Base-by-base conservation (phyloP, 805 yeast species). In the Hanseniaspora lindneri region DNA sequence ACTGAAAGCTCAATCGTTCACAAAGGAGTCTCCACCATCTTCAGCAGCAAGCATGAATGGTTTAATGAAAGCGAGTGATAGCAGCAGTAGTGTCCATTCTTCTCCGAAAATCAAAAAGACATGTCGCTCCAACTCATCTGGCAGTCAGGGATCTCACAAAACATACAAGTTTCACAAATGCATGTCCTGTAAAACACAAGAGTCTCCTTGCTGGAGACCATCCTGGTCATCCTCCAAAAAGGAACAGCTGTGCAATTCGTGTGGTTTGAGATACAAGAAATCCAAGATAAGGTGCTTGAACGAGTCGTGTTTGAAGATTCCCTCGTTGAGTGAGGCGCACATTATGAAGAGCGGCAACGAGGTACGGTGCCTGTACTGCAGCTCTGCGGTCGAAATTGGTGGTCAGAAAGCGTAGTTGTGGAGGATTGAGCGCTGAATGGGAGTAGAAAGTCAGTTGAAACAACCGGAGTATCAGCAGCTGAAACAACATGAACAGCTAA, bases 151-250 rank as follows among this genome's bases (percentile, higher is more conserved):
- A 2, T 24, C 43, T 8, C 49, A 46, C n/a, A 46, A 46, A 27
- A 46, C 49, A 9, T 46, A 46, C 27, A 46, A 46, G 25, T 39
- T 46, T 30, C 49, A 46, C 16, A 42, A 46, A 47, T 89, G 98
- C 61, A 79, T 89, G 25, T 85, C 96, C 5, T 89, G 98, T 66
- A 86, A 87, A 6, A 77, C 92, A 1, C 81, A 79, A 49, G 92
- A 83, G 56, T 83, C 94, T 5, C 98, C 98, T 4, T 89, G 98
- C 65, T 89, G 98, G 98, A 76, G 98, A 60, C 98, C 98, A 1
- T 82, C 94, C 4, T 89, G 98, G 98, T 79, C 89, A 3, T 51
- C 52, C 20, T 71, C 78, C 24, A 70, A 79, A 54, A 86, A 83
- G 53, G 97, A 96, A n/a, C 97, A 88, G 67, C 72, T 89, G 55